Conservation (phyloP, 106 monocot genomes). For the Dendrobium huoshanense region DNA sequence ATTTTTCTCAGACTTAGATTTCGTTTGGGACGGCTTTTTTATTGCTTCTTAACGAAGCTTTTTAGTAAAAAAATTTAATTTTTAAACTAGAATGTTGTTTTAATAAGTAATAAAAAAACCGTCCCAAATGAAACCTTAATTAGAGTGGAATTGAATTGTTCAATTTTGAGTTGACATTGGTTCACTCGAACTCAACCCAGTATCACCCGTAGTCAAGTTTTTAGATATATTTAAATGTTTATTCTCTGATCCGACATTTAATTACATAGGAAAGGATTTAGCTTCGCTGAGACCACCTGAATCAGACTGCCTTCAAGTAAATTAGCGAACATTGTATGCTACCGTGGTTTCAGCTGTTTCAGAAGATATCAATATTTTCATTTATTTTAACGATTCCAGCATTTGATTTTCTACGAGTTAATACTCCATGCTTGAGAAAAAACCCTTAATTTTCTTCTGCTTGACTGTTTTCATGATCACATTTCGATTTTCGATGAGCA, state of each 20-base stretch:
- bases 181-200: too few relatives aligned
- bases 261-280: neutral
- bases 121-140: too few relatives aligned
- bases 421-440: neutral
- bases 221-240: neutral
- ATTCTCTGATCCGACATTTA: neutral
- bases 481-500: neutral
- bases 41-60: too few relatives aligned
- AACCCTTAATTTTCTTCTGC: neutral
- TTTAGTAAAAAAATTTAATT: too few relatives aligned
- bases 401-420: neutral
- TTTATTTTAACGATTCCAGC: neutral
- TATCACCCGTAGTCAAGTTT: neutral
- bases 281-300: neutral
- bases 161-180: too few relatives aligned
- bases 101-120: too few relatives aligned
- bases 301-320: neutral
- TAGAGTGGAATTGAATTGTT: too few relatives aligned
- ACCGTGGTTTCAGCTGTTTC: neutral
- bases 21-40: too few relatives aligned
- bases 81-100: too few relatives aligned
- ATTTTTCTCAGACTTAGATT: too few relatives aligned
- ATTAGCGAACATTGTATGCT: neutral
- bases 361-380: neutral
- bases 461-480: neutral